Percentiles rank a stretch among this genome's conserved stretches.
These are phyloP conservation scores for Komagataea norvegica DNA, from an alignment of 1,139 yeast genomes.

Conservation along the genomic window DNA sequence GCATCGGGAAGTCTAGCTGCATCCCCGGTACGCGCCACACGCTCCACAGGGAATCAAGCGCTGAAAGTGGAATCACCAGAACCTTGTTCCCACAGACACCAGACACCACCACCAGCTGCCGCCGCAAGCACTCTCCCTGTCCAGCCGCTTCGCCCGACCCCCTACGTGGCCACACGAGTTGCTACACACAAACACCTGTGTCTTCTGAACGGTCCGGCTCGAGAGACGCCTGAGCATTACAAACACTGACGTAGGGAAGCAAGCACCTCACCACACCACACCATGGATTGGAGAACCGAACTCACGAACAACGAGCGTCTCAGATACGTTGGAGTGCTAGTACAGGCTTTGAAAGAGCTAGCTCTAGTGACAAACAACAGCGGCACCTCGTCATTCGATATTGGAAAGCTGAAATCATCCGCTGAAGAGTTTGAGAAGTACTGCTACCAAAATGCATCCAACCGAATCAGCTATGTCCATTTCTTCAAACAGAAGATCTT, in stretches of 20 bases:
- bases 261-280: too few relatives aligned
- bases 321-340: conserved; percentile 21
- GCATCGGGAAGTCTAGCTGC: conserved; percentile 4
- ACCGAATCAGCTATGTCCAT: conserved; percentile 19
- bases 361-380: conserved; percentile 17
- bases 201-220: too few relatives aligned
- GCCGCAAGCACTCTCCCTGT: too few relatives aligned
- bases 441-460: conserved; percentile 22
- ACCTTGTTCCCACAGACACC: too few relatives aligned
- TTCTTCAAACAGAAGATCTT: conserved; percentile 24
- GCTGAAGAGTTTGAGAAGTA: conserved; percentile 27
- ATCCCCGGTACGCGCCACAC: background rate
- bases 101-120: too few relatives aligned
- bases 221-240: too few relatives aligned
- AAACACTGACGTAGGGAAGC: too few relatives aligned
- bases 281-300: conserved; percentile 26
- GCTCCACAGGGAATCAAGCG: too few relatives aligned
- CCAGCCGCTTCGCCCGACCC: too few relatives aligned
- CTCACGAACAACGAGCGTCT: conserved; percentile 21
- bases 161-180: too few relatives aligned
- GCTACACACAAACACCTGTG: too few relatives aligned
- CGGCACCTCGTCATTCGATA: conserved; percentile 17
- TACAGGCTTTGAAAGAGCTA: conserved; percentile 22
- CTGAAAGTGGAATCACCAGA: too few relatives aligned
- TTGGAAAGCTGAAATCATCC: conserved; percentile 19